Percentiles rank a stretch among this genome's conserved stretches.
Conservation (phyloP, 768 basidiomycete genomes). For the Vishniacozyma victoriae region DNA sequence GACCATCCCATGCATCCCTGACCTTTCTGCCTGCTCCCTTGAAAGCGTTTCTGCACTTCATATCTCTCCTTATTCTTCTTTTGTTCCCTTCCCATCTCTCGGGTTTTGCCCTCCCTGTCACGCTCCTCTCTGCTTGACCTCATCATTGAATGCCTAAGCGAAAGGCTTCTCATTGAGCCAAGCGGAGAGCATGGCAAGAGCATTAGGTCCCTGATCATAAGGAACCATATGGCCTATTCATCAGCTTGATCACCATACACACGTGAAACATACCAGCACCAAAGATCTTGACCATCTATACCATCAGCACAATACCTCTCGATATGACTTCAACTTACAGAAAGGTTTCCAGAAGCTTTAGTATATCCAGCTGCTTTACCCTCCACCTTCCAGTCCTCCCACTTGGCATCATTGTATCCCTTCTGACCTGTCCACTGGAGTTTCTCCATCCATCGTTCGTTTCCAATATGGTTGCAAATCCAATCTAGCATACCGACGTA, state of each 20-base stretch:
- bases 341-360: slow-evolving; percentile 57
- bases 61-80: no score
- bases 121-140: no score
- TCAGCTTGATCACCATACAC: no score
- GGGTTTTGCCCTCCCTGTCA: no score
- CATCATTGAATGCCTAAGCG: no score
- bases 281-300: slow-evolving; percentile 43
- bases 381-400: slow-evolving; percentile 58
- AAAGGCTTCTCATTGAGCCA: slow-evolving; percentile 53
- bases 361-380: slow-evolving; percentile 57
- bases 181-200: slow-evolving; percentile 58
- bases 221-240: slow-evolving; percentile 81
- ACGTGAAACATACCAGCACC: no score
- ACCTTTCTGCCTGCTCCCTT: no score
- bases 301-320: slow-evolving; percentile 52
- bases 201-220: slow-evolving; percentile 62
- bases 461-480: slow-evolving; percentile 68
- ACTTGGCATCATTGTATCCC: slow-evolving; percentile 51
- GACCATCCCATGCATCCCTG: no score
- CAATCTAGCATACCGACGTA: slow-evolving; percentile 29
- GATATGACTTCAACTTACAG: slow-evolving; percentile 36
- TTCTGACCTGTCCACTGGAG: slow-evolving; percentile 66
- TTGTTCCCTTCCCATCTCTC: no score
- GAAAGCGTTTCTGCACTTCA: no score
- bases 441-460: slow-evolving; percentile 67